A percentile compares a stretch with the other conserved stretches of the same genome.
phyloP scores from a whole-genome alignment of 2,329 filamentous ascomycete species.

The Calonectria fujianensis region DNA sequence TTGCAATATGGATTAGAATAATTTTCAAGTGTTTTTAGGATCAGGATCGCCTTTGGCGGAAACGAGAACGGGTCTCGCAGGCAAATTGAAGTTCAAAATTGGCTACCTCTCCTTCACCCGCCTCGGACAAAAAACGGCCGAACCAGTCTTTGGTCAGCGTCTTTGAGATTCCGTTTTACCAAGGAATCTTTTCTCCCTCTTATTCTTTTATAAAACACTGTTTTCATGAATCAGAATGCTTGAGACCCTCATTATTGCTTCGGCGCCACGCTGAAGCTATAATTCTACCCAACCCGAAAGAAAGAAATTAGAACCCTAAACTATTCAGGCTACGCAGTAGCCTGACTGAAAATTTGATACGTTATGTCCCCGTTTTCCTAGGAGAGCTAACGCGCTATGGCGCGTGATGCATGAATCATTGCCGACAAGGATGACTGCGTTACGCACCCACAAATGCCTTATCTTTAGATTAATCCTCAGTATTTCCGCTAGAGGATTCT shows the following conservation, averaged over 20 bases:
- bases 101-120: background rate
- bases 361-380: background rate
- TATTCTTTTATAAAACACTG: background rate
- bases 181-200: too few relatives aligned
- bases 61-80: background rate
- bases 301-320: background rate
- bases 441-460: background rate
- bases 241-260: background rate
- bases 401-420: background rate
- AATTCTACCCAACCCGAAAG: background rate
- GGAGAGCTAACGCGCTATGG: background rate
- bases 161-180: background rate
- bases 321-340: background rate
- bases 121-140: background rate
- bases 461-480: background rate
- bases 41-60: rapidly evolving
- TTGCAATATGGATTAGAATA: background rate
- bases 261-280: background rate
- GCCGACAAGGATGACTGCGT: background rate
- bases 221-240: background rate
- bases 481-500: background rate
- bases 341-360: background rate
- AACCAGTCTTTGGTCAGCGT: background rate
- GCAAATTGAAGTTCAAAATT: background rate
- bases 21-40: background rate